Base-by-base conservation (phyloP, 169 alveolate genomes). In the Cardiosporidium cionae region DNA sequence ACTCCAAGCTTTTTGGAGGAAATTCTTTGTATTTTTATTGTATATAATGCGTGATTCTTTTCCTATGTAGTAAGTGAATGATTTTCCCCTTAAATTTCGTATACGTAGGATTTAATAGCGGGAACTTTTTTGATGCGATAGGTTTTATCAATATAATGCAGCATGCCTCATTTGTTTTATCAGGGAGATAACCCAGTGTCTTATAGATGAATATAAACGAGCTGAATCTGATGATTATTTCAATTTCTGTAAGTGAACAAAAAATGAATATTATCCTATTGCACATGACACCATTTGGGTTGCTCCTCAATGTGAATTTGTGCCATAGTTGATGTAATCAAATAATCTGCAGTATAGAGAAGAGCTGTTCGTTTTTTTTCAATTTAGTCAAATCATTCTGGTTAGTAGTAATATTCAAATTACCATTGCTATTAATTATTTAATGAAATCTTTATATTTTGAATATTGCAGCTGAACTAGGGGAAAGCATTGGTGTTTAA, bases 191-290 rank as follows among this genome's bases (percentile, higher is more conserved):
- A 92, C 94, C 44, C 89, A 88, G 70, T 84, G 89, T 54, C 86
- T 97, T 33, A 95, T 94, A 9, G 98, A 95, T 36, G 99, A 97
- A 85, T 97, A 97, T 86, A 88, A 91, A 66, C 94, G 98, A 6
- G 98, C 99, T 7, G 99, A 96, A 81, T 87, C 92, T 62, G 95
- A 93, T 75, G 98, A 97, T 77, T 95, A 95, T 79, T 88, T 92
- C 23, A 83, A 90, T 36, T 86, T 85, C 65, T 79, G 81, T 0
- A 44, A 44, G 58, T 44, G n/a, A n/a, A n/a, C n/a, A n/a, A n/a
- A n/a, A n/a, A n/a, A n/a, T n/a, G n/a, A n/a, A n/a, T n/a, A n/a
- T n/a, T n/a, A n/a, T n/a, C n/a, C n/a, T n/a, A n/a, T n/a, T n/a
- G n/a, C n/a, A n/a, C n/a, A n/a, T n/a, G n/a, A n/a, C n/a, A n/a